Conservation (phyloP, 768 basidiomycete species). For the Filobasidium wieringae region DNA sequence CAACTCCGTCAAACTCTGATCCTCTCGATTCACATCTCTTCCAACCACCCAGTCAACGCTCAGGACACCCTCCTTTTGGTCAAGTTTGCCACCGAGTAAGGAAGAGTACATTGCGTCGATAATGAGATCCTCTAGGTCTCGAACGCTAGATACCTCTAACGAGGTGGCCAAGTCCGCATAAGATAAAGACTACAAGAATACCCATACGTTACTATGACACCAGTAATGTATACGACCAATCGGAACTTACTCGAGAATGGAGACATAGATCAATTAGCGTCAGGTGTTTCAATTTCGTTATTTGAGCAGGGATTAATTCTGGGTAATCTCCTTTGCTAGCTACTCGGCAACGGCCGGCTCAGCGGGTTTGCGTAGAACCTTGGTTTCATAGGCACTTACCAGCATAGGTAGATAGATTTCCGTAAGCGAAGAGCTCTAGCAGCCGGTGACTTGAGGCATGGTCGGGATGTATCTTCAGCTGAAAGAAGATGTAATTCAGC, state of each 20-base stretch:
- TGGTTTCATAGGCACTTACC: background rate
- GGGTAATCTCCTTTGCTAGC: constrained; percentile 59
- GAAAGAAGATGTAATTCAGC: background rate
- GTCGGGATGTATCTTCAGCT: constrained; percentile 61
- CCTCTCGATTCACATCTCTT: constrained; percentile 50
- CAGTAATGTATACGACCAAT: background rate
- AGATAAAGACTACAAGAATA: constrained; percentile 43
- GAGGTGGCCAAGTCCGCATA: constrained; percentile 60
- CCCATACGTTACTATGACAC: background rate
- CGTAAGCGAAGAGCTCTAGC: constrained; percentile 79
- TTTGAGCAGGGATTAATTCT: constrained; percentile 57
- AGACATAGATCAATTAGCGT: constrained; percentile 75
- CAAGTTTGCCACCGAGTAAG: constrained; percentile 74
- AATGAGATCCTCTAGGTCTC: constrained; percentile 89
- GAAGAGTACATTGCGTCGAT: constrained; percentile 94
- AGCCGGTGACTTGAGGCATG: constrained; percentile 53
- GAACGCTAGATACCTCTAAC: constrained; percentile 64
- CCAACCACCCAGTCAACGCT: constrained; percentile 90
- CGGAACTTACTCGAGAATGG: constrained; percentile 54
- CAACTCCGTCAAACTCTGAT: constrained; percentile 15
- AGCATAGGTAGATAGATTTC: constrained; percentile 42
- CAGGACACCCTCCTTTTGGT: constrained; percentile 51
- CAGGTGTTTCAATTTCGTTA: constrained; percentile 80
- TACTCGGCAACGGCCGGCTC: constrained; percentile 35
- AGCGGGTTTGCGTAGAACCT: too few species aligned